phyloP scores from a whole-genome alignment of 1,284 basidiomycete genomes.

The Puccinia horiana region DNA sequence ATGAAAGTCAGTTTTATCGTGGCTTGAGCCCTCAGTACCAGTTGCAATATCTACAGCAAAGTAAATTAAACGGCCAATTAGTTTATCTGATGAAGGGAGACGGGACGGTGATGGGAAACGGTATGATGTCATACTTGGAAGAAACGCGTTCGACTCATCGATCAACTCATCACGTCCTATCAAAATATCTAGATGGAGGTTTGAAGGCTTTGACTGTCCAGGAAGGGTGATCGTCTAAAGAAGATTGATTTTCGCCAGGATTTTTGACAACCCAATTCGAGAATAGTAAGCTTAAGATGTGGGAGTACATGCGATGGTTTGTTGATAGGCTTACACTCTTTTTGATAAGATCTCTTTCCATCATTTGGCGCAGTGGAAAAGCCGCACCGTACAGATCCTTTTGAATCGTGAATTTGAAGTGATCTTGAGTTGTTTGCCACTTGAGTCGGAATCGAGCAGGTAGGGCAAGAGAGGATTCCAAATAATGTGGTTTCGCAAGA shows the following conservation, averaged over 20 bases:
- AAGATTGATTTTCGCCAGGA: neutral
- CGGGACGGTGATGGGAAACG: neutral
- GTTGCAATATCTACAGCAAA: neutral
- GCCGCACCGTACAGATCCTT: slow-evolving; percentile 33
- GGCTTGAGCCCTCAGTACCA: slow-evolving; percentile 11
- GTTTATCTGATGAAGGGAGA: neutral
- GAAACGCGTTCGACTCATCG: slow-evolving; percentile 17
- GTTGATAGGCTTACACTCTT: slow-evolving; percentile 26
- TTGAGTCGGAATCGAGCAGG: neutral
- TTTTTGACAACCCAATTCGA: no score
- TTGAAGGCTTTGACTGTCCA: slow-evolving; percentile 24
- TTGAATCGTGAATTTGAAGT: slow-evolving; percentile 38
- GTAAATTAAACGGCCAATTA: neutral
- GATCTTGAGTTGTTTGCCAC: slow-evolving; percentile 34
- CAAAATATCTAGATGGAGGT: slow-evolving; percentile 46
- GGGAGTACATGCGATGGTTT: no score
- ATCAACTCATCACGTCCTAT: slow-evolving; percentile 40
- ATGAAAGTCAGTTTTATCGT: slow-evolving; percentile 28
- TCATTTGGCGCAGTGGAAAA: slow-evolving; percentile 35
- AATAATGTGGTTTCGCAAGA: neutral
- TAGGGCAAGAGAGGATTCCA: neutral
- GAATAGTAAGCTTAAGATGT: no score
- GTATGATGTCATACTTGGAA: slow-evolving; percentile 15
- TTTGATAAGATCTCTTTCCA: slow-evolving; percentile 32
- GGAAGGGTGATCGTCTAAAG: slow-evolving; percentile 16